A percentile compares a stretch with the other conserved stretches of the same genome.
Conservation (phyloP, 805 yeast genomes). For the Saturnispora kantuleensis region DNA sequence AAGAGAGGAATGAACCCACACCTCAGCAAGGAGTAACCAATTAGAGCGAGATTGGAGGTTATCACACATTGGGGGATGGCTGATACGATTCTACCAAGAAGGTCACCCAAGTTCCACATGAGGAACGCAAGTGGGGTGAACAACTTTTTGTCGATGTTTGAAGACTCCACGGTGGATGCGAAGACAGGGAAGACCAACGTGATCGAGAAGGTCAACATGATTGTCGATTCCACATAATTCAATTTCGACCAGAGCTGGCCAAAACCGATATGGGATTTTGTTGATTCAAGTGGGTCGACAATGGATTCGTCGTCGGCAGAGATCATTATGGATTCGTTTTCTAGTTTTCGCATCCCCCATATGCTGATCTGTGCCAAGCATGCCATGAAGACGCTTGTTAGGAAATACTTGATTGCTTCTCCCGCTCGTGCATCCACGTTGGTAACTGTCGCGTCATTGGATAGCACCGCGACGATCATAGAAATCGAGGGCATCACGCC, state of each 20-base stretch:
- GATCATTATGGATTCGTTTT: constrained; percentile 6
- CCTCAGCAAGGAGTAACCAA: constrained; percentile 48
- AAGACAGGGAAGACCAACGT: constrained; percentile 84
- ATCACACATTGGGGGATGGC: constrained; percentile 37
- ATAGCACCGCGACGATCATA: constrained; percentile 42
- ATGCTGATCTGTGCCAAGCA: constrained; percentile 15
- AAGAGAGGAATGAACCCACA: constrained; percentile 60
- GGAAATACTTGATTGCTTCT: constrained; percentile 31
- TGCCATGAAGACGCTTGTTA: constrained; percentile 21
- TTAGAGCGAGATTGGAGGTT: constrained; percentile 32
- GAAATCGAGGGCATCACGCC: constrained; percentile 85
- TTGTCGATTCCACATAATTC: constrained; percentile 53
- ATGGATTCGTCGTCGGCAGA: no score
- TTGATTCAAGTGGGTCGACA: background rate
- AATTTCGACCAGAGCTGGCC: constrained; percentile 50
- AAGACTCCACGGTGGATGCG: constrained; percentile 59
- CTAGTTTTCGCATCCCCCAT: constrained; percentile 18
- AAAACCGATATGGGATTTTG: constrained; percentile 25
- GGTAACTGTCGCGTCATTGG: constrained; percentile 9
- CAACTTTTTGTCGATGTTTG: constrained; percentile 29
- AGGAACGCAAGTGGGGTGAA: constrained; percentile 70
- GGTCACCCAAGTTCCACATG: constrained; percentile 85
- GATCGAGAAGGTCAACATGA: constrained; percentile 61
- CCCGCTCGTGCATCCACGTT: constrained; percentile 16
- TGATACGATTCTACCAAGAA: constrained; percentile 66